These are phyloP conservation scores for Termitomyces sp. DNA, from an alignment of 768 basidiomycete genomes.

Conservation along the genomic window DNA sequence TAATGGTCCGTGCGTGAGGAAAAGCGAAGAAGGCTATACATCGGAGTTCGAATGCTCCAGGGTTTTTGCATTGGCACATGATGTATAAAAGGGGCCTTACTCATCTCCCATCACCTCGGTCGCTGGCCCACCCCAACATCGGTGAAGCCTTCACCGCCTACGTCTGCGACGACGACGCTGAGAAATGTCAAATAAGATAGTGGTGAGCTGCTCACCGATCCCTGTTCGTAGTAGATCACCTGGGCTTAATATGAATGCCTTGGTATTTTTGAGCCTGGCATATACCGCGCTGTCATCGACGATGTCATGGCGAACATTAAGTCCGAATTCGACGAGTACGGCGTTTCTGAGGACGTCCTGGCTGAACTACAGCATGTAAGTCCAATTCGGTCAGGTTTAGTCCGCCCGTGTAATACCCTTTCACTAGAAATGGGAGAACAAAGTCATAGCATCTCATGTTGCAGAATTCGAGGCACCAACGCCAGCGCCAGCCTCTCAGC, in stretches of 20 bases:
- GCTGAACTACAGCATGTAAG: conserved; percentile 85
- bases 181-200: conserved; percentile 95
- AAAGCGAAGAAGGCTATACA: conserved; percentile 14
- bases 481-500: conserved; percentile 35
- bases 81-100: conserved; percentile 47
- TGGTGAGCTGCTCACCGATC: conserved; percentile 83
- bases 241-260: conserved; percentile 47
- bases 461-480: conserved; percentile 79
- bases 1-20: conserved; percentile 46
- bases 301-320: conserved; percentile 87
- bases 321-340: conserved; percentile 95
- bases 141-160: conserved; percentile 31
- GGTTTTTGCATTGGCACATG: conserved; percentile 35
- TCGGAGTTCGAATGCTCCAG: conserved; percentile 43
- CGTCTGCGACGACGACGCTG: conserved; percentile 17
- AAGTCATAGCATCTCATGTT: conserved; percentile 89
- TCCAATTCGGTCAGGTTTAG: conserved; percentile 16
- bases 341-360: conserved; percentile 87
- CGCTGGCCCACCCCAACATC: conserved; percentile 30
- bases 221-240: conserved; percentile 48
- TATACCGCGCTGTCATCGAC: conserved; percentile 95
- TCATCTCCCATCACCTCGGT: conserved; percentile 35
- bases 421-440: conserved; percentile 90
- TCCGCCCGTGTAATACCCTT: conserved; percentile 10
- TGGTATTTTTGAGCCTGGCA: conserved; percentile 66